These are phyloP conservation scores for Dipodascopsis tothii DNA, from an alignment of 805 yeast species.

Conservation along the genomic window DNA sequence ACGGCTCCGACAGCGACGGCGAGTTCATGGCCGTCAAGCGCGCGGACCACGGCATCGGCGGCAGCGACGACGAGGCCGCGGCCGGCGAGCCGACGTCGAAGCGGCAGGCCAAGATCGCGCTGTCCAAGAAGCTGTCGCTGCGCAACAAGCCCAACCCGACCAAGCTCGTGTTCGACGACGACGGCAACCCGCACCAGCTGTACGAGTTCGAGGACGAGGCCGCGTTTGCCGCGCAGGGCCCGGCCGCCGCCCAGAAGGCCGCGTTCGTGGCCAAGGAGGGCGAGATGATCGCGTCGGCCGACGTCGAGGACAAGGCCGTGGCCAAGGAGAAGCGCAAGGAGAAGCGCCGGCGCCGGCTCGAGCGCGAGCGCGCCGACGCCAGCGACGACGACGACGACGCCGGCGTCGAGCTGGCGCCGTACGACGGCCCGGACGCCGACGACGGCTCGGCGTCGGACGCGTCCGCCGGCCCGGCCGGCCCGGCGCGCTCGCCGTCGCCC, in stretches of 20 bases:
- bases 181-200: constrained; percentile 83
- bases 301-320: constrained; percentile 65
- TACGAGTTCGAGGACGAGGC: constrained; percentile 88
- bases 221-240: constrained; percentile 66
- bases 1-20: constrained; percentile 38
- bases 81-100: constrained; percentile 32
- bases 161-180: constrained; percentile 84
- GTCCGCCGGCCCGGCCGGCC: neutral
- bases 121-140: constrained; percentile 68
- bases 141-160: constrained; percentile 60
- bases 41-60: constrained; percentile 53
- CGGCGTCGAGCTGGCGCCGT: constrained; percentile 8
- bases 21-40: constrained; percentile 78
- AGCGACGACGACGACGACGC: constrained; percentile 27
- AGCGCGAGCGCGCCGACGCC: constrained; percentile 52
- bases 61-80: constrained; percentile 38
- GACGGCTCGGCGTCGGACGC: neutral
- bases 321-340: constrained; percentile 76
- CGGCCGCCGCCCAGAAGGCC: constrained; percentile 58
- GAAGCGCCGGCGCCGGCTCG: constrained; percentile 82
- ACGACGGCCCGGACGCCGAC: neutral
- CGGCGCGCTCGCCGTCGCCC: neutral
- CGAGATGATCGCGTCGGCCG: constrained; percentile 61
- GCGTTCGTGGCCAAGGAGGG: constrained; percentile 62
- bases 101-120: constrained; percentile 74